Evolutionary conservation across 768 basidiomycete species (phyloP).

Genomic region (Boletales sp.): DNA sequence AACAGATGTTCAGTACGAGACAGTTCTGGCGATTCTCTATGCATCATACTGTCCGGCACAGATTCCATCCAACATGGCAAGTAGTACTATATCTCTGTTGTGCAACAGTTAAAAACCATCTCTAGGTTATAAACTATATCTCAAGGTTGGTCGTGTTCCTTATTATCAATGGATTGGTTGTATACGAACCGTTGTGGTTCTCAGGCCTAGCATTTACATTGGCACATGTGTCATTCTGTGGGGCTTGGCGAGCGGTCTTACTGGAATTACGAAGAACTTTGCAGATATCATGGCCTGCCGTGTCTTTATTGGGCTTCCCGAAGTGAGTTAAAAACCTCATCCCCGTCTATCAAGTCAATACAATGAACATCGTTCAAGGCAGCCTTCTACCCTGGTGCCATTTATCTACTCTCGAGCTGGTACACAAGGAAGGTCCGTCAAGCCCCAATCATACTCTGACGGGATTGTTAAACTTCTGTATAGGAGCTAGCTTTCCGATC

Average conservation of each 20-base stretch:
- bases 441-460: not conserved
- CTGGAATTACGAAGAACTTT: constrained; percentile 57
- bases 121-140: constrained; percentile 52
- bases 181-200: not conserved
- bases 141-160: constrained; percentile 34
- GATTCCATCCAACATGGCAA: constrained; percentile 23
- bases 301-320: constrained; percentile 61
- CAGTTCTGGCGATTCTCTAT: constrained; percentile 53
- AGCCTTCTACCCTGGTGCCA: constrained; percentile 61
- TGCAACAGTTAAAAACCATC: not conserved
- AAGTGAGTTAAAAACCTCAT: constrained; percentile 17
- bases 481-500: constrained; percentile 65
- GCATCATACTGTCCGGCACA: constrained; percentile 66
- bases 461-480: not conserved
- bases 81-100: not conserved
- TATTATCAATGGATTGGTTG: not conserved
- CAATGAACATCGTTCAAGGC: constrained; percentile 31
- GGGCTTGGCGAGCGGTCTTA: constrained; percentile 61
- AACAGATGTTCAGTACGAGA: constrained; percentile 52
- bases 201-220: constrained; percentile 61
- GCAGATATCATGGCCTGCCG: constrained; percentile 55
- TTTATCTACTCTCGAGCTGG: constrained; percentile 31
- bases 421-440: constrained; percentile 19
- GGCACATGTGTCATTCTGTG: constrained; percentile 57
- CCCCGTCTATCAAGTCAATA: too few species aligned